Evolutionary conservation across 2,329 filamentous ascomycete species (phyloP), one percentile per base, ranked within the genome.

Genomic region (Nectriaceae sp.): DNA sequence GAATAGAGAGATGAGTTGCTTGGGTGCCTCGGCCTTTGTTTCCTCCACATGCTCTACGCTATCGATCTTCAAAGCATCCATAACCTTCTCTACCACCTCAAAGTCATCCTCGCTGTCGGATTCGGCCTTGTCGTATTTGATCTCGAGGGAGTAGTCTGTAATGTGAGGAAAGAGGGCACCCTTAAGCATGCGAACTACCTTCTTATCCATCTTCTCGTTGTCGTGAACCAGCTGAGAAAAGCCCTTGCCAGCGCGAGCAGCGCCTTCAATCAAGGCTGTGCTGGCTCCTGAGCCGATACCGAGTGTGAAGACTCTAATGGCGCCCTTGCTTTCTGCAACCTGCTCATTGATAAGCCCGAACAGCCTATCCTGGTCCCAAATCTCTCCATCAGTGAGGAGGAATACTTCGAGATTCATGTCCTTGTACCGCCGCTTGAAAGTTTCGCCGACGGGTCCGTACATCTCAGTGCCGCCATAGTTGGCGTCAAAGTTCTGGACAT

Each of bases 101-200:
- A 83, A 87, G 16, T 82, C 83, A 13, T 83, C 78, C 13, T 56
- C 61, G 4, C 51, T 47, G 5, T 49, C 49, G 0, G 44, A 21
- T 6, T 53, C 44, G 4, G 44, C 47, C 5, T 54, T 63, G 6
- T 61, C 65, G 55, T 87, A 89, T 45, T 82, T 79, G 51, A 89
- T 69, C 58, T 87, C 82, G 2, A 90, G 69, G 0, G 72, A 75
- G 59, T 85, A 88, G 60, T 89, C 78, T 15, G 70, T 76, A 38
- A 88, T 73, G 53, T 89, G 85, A 0, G 85, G 84, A 2, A 79
- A 82, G 18, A 90, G 66, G 0, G 85, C 82, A 0, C 80, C 87
- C 61, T 88, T 89, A 47, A 91, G 72, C 87, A 91, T 90, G 3
- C 87, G 78, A 3, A 90, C 76, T 1, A 90, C 77, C 62, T 87